Conservation (phyloP, 2,329 filamentous ascomycete genomes). For the Verticillium longisporum region DNA sequence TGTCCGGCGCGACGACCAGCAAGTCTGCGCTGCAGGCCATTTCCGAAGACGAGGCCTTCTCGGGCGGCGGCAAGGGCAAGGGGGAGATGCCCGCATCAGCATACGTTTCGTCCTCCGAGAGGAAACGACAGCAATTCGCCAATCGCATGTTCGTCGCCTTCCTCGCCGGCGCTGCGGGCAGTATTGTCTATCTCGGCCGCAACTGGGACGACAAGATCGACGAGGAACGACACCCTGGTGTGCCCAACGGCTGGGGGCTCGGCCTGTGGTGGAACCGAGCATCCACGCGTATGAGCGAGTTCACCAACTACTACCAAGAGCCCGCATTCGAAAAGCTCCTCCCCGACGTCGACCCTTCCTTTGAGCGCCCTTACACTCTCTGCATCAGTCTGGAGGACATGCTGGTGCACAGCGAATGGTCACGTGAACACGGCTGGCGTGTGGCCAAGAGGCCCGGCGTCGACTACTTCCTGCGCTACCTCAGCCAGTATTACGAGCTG, state of each 20-base stretch:
- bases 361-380: slow-evolving; percentile 84
- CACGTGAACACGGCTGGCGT: slow-evolving; percentile 88
- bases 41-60: slow-evolving; percentile 25
- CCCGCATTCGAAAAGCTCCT: slow-evolving; percentile 91
- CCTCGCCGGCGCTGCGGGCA: slow-evolving; percentile 46
- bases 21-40: slow-evolving; percentile 13
- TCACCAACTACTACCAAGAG: slow-evolving; percentile 90
- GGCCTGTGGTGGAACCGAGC: slow-evolving; percentile 75
- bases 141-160: slow-evolving; percentile 66
- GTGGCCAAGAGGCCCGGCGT: slow-evolving; percentile 90
- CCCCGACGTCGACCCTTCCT: slow-evolving; percentile 70
- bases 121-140: slow-evolving; percentile 67
- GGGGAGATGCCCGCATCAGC: slow-evolving; percentile 67
- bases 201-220: slow-evolving; percentile 85
- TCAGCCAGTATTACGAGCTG: slow-evolving; percentile 96
- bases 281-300: slow-evolving; percentile 65
- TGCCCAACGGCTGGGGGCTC: slow-evolving; percentile 73
- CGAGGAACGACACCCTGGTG: slow-evolving; percentile 58
- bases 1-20: slow-evolving; percentile 28
- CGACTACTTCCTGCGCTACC: slow-evolving; percentile 95
- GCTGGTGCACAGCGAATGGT: slow-evolving; percentile 92
- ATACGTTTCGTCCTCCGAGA: slow-evolving; percentile 87
- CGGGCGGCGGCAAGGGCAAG: slow-evolving; percentile 43
- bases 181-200: slow-evolving; percentile 71
- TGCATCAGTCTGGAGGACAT: slow-evolving; percentile 91